Base-by-base conservation (phyloP, 2,329 filamentous ascomycete species). In the Colletotrichum musae region DNA sequence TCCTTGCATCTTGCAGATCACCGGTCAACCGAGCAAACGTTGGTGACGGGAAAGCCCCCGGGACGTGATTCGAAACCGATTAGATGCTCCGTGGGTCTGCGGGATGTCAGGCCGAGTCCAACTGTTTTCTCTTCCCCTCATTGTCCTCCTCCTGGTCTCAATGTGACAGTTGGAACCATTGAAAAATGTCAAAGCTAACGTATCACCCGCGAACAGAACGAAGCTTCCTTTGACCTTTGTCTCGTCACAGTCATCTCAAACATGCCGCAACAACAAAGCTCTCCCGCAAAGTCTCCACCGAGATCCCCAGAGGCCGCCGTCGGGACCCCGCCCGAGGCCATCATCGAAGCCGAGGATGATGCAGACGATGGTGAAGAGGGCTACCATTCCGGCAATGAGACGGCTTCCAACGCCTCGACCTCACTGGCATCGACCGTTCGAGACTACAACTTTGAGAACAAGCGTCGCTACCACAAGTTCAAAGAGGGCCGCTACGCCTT, bases 361-460 rank as follows among this genome's bases (percentile, higher is more conserved):
- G 12, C n/a, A 50, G 18, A 24, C n/a, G 21, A 50, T 13, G 15
- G 7, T 9, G 47, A 24, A 10, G 47, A 50, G 0, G 47, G 47
- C 3, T 50, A 50, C 47, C 47, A 50, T 16, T 21, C 47, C n/a
- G n/a, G 16, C 47, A 18, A 16, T 21, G 47, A 50, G 9, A 24
- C 47, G 6, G 6, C 16, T 24, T 50, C 47, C n/a, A 21, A 12
- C 2, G 47, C 47, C 16, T 50, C 47, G 16, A 50, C 47, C 12
- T 50, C 47, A 1, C n/a, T 80, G 18, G 71, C 75, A 6, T 78
- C 77, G 3, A 81, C 77, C 63, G 74, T 83, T 32, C 80, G 77
- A 68, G 76, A 83, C 63, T 82, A 81, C 70, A 75, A 77, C 6
- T 83, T 81, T 62, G 81, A 84, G 71, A 83, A 84, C 43, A 80